Percentiles rank a stretch among this genome's conserved stretches.
These are phyloP conservation scores for Arabidopsis suecica DNA, from an alignment of 345 rosid genomes.

Conservation along the genomic window DNA sequence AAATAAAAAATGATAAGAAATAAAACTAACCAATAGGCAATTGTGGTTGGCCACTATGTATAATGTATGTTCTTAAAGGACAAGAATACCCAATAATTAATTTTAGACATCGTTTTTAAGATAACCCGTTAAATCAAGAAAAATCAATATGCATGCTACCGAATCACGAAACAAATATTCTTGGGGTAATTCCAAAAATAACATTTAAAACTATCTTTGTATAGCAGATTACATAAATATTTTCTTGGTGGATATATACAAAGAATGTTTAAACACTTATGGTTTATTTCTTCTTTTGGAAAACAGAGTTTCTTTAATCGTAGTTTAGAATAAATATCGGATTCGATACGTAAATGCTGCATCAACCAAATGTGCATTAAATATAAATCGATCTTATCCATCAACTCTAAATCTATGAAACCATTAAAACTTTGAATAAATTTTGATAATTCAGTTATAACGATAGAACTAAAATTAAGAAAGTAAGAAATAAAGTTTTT, in stretches of 20 bases:
- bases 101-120: background rate
- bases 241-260: background rate
- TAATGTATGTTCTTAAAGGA: background rate
- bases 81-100: background rate
- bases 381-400: background rate
- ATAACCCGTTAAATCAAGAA: background rate
- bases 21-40: background rate
- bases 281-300: constrained; percentile 19
- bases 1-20: too few relatives aligned
- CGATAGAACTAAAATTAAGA: background rate
- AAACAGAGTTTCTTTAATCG: constrained; percentile 25
- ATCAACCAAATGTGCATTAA: background rate
- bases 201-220: background rate
- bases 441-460: background rate
- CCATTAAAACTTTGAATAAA: background rate
- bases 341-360: constrained; percentile 7
- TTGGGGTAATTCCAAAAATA: background rate
- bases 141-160: background rate
- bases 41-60: background rate
- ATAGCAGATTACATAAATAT: background rate
- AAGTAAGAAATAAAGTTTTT: constrained; percentile 41
- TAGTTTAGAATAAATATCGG: background rate
- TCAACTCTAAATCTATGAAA: constrained; percentile 1
- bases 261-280: background rate
- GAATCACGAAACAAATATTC: background rate